Evolutionary conservation across 164 flowering plant species (phyloP).

Genomic region (Litsea cubeba): DNA sequence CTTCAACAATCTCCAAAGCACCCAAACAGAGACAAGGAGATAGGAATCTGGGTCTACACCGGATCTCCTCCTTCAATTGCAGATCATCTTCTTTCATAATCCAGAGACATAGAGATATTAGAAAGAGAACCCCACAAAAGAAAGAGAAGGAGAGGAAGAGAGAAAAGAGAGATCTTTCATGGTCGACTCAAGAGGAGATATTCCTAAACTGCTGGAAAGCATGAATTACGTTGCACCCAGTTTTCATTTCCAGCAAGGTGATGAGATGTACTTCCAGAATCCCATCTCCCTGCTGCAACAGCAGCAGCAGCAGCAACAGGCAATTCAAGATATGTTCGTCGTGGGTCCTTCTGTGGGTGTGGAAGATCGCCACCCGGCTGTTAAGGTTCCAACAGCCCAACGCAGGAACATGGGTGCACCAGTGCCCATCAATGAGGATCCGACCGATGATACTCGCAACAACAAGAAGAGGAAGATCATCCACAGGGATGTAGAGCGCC

Average conservation of each 20-base stretch:
- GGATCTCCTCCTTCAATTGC: neutral
- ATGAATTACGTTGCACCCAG: conserved; percentile 8
- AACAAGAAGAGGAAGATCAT: conserved; percentile 18
- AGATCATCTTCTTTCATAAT: neutral
- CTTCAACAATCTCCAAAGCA: neutral
- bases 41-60: neutral
- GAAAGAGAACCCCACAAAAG: neutral
- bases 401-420: neutral
- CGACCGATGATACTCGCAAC: neutral
- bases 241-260: conserved; percentile 18
- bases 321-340: neutral
- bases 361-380: neutral
- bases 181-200: conserved; percentile 1
- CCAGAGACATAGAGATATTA: no score
- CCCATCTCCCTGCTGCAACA: neutral
- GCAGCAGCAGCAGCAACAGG: conserved; percentile 10
- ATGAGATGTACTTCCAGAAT: conserved; percentile 10
- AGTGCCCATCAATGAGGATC: neutral
- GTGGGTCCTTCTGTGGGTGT: neutral
- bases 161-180: neutral
- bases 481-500: conserved; percentile 26
- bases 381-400: neutral
- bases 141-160: neutral
- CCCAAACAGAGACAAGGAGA: neutral
- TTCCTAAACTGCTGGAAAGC: conserved; percentile 2